Evolutionary conservation across 805 yeast genomes (phyloP), one percentile per base, ranked within the genome.

Genomic region (Suhomyces kilbournensis): DNA sequence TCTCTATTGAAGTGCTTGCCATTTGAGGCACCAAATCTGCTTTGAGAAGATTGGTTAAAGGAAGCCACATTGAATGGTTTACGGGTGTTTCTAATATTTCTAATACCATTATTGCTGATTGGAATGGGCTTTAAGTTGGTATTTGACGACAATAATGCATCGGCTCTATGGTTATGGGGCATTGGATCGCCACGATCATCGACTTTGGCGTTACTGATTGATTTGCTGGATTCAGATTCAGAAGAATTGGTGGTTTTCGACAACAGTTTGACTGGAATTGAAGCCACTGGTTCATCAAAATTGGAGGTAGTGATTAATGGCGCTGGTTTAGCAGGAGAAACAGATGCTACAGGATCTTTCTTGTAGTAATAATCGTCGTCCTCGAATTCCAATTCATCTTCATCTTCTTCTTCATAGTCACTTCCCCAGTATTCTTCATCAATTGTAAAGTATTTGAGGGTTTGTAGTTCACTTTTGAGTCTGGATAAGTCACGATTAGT

Each of bases 381-480:
- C 34, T 67, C 74, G 30, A 61, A 62, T 2, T 60, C 61, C 10
- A 47, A 46, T 12, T 58, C 66, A 17, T 53, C 61, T 17, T 60
- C 60, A 23, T 65, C 72, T 22, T 75, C 82, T 43, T 77, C 79
- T 28, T 77, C 81, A 30, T 74, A 70, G 26, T 88, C 96, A 51
- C 71, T 67, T 19, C 67, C 73, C 70, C 72, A 70, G 50, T 71
- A 71, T 56, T 75, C 79, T 59, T 90, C 96, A 69, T 92, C 97
- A 54, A 89, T 81, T 8, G 97, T 90, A 70, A 92, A 85, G 57
- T 78, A 84, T 50, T 81, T 80, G 30, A 90, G 78, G 48, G 75
- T 77, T 20, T 69, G 61, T 49, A 93, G 69, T 58, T 89, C 93
- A 3, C 69, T 66, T 57, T 81, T 82, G 77, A 91, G 82, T 49